Conservation (phyloP, 768 basidiomycete genomes). For the Amyloporia xantha region DNA sequence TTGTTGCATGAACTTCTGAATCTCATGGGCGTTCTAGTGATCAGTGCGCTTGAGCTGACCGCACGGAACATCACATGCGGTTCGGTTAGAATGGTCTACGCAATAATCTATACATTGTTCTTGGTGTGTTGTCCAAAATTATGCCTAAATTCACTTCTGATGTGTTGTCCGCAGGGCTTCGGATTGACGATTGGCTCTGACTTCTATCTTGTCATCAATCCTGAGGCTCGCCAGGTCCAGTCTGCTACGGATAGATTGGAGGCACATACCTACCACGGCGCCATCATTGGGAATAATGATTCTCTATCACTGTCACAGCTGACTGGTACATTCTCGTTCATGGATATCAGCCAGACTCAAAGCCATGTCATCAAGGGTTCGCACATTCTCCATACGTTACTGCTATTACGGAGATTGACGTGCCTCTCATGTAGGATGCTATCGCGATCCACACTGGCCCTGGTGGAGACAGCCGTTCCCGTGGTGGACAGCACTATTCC, state of each 20-base stretch:
- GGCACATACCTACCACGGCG: constrained; percentile 40
- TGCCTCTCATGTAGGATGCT: constrained; percentile 47
- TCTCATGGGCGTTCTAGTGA: constrained; percentile 37
- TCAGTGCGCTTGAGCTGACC: constrained; percentile 73
- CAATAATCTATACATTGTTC: constrained; percentile 81
- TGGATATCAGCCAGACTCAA: constrained; percentile 21
- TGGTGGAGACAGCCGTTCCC: constrained; percentile 78
- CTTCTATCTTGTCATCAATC: constrained; percentile 66
- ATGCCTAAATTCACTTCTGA: neutral
- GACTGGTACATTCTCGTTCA: constrained; percentile 23
- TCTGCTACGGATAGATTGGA: constrained; percentile 24
- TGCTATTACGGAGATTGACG: neutral
- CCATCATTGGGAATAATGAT: constrained; percentile 30
- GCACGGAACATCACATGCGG: constrained; percentile 78
- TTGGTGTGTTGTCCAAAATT: constrained; percentile 36
- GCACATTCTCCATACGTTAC: neutral
- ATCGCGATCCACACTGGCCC: constrained; percentile 64
- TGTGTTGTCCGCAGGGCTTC: constrained; percentile 51
- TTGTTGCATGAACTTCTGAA: neutral
- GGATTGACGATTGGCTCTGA: constrained; percentile 82
- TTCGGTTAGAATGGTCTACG: constrained; percentile 78
- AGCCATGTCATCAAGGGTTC: constrained; percentile 24
- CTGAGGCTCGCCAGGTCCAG: constrained; percentile 37
- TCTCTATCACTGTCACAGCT: constrained; percentile 16
- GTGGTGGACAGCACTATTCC: constrained; percentile 71